A percentile compares a stretch with the other conserved stretches of the same genome.
Conservation (phyloP, 495 filamentous ascomycete genomes). For the Opeltia flavorubescens region DNA sequence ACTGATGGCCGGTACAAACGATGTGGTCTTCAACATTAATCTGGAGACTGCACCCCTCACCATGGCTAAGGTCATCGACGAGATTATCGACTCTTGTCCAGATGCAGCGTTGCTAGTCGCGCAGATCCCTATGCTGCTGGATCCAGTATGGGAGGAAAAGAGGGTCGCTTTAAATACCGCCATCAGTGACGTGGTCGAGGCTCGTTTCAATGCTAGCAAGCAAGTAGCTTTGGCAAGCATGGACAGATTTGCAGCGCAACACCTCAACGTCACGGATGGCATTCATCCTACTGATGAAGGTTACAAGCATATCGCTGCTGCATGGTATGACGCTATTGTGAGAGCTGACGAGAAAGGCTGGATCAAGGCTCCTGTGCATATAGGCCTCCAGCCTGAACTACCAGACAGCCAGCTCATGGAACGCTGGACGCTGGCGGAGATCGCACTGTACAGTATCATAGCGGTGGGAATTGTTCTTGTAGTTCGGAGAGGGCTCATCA, state of each 20-base stretch:
- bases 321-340: conserved; percentile 26
- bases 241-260: conserved; percentile 12
- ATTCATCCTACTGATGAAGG: conserved; percentile 30
- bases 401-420: no score
- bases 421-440: no score
- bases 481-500: no score
- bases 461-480: no score
- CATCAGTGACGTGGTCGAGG: conserved; percentile 15
- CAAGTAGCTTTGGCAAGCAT: conserved; percentile 21
- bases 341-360: conserved; percentile 23
- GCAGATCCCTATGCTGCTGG: conserved; percentile 17
- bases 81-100: conserved; percentile 20
- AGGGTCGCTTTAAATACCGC: conserved; percentile 18
- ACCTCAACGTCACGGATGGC: conserved; percentile 11
- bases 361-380: conserved; percentile 17
- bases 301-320: conserved; percentile 30
- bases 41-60: conserved; percentile 13
- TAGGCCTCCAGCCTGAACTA: no score
- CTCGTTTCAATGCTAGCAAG: conserved; percentile 10
- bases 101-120: conserved; percentile 24
- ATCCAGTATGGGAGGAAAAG: conserved; percentile 18
- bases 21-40: conserved; percentile 1
- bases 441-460: no score
- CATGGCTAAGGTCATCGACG: conserved; percentile 20
- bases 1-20: conserved; percentile 12